phyloP scores from a whole-genome alignment of 176 grass and related monocot species.

The Ampelocalamus luodianensis region DNA sequence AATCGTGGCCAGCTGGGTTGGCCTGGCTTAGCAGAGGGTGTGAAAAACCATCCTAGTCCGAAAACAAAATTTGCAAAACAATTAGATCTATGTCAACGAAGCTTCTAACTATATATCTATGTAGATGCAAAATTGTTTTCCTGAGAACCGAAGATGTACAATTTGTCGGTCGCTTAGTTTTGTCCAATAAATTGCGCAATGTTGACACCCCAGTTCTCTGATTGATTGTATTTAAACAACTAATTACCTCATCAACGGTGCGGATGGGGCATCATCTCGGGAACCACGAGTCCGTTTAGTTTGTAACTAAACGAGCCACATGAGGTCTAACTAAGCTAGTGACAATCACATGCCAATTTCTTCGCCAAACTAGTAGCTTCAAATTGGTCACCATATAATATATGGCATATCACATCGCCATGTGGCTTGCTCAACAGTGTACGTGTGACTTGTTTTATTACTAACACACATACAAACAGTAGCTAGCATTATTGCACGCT shows the following conservation, averaged over 20 bases:
- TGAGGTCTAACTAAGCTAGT: background rate
- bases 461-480: background rate
- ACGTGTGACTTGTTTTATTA: background rate
- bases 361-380: background rate
- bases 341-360: slow-evolving; percentile 45
- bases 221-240: background rate
- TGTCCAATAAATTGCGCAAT: background rate
- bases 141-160: background rate
- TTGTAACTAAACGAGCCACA: slow-evolving; percentile 7
- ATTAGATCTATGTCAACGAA: background rate
- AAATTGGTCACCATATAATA: background rate
- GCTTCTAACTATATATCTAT: background rate
- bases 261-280: background rate
- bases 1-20: background rate
- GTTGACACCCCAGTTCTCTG: background rate
- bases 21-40: background rate
- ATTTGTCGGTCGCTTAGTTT: background rate
- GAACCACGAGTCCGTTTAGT: background rate
- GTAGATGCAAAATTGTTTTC: background rate
- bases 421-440: background rate
- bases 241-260: background rate
- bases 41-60: background rate
- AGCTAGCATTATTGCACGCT: background rate
- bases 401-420: too few relatives aligned
- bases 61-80: background rate